Base-by-base conservation (phyloP, 805 yeast species). In the Lachancea meyersii region DNA sequence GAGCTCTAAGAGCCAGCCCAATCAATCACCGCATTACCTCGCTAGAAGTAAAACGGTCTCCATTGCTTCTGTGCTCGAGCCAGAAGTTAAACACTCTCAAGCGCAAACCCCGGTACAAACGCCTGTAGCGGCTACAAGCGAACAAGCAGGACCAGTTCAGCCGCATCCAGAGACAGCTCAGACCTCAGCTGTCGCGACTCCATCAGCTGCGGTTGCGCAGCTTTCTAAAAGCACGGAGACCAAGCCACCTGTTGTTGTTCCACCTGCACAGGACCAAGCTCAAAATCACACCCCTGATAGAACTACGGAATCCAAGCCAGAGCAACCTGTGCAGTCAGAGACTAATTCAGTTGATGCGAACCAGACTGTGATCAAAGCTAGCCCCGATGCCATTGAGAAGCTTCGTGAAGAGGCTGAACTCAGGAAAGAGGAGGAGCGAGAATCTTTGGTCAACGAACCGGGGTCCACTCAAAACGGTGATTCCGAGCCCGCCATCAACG, bases 351-450 rank as follows among this genome's bases (percentile, higher is more conserved):
- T n/a, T 30, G 17, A 18, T 2, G 41, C 30, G 20, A 14, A 35
- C 14, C 47, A 46, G 40, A 55, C 58, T 9, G 58, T 59, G 3
- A 54, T 56, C 8, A 60, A 64, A 37, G 63, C 67, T 22, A 53
- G 63, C 10, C 68, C 65, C 18, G 65, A 60, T 45, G 66, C 63
- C 5, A 62, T 65, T 35, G 69, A 69, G 57, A 61, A 60, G 34
- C 48, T 68, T 27, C 64, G 65, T 45, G 72, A 69, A 49, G 70
- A 68, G 42, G 67, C 67, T 23, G 61, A 59, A 45, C 51, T 63
- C 38, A 66, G 69, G 26, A 65, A 65, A 48, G 69, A 66, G 22
- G 65, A 60, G 40, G 58, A 55, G 43, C 47, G 43, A 24, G 61
- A 58, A 40, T 52, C 50, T 20, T 27, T 44, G 13, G 48, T 38